phyloP scores from a whole-genome alignment of 2,329 filamentous ascomycete genomes.

The Truncatella angustata region DNA sequence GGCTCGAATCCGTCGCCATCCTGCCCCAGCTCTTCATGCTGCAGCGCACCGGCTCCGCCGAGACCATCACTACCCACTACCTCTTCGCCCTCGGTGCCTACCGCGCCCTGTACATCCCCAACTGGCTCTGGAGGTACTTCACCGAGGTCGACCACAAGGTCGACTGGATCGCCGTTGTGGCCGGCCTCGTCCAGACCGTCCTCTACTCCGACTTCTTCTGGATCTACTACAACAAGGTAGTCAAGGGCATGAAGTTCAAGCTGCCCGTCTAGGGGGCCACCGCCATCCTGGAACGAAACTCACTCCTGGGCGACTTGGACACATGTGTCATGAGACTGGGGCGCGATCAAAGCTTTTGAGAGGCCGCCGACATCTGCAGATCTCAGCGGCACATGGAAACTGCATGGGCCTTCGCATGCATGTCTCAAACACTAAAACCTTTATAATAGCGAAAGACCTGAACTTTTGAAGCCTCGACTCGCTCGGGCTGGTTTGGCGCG shows the following conservation, averaged over 20 bases:
- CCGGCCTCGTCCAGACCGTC: constrained; percentile 88
- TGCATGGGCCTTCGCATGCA: background rate
- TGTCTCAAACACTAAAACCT: background rate
- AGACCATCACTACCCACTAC: constrained; percentile 99
- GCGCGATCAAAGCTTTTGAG: too few relatives aligned
- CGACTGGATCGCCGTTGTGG: constrained; percentile 84
- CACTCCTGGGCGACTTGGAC: too few relatives aligned
- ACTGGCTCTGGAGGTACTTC: constrained; percentile 93
- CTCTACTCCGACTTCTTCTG: constrained; percentile 99
- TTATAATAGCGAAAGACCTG: background rate
- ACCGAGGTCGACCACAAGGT: constrained; percentile 68
- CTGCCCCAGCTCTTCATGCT: constrained; percentile 97
- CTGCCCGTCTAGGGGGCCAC: constrained; percentile 63
- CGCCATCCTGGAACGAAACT: too few relatives aligned
- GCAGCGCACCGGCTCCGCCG: constrained; percentile 93
- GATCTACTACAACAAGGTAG: constrained; percentile 96
- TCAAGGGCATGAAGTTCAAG: constrained; percentile 87
- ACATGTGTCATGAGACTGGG: too few relatives aligned
- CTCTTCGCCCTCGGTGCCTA: constrained; percentile 91
- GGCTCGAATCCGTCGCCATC: constrained; percentile 95
- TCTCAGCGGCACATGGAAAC: too few relatives aligned
- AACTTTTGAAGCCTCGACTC: background rate
- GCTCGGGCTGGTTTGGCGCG: background rate
- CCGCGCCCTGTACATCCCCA: constrained; percentile 93
- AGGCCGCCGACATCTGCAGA: too few relatives aligned